Evolutionary conservation across 1,284 basidiomycete genomes (phyloP), one percentile per base, ranked within the genome.

Genomic region (Fomes fomentarius): DNA sequence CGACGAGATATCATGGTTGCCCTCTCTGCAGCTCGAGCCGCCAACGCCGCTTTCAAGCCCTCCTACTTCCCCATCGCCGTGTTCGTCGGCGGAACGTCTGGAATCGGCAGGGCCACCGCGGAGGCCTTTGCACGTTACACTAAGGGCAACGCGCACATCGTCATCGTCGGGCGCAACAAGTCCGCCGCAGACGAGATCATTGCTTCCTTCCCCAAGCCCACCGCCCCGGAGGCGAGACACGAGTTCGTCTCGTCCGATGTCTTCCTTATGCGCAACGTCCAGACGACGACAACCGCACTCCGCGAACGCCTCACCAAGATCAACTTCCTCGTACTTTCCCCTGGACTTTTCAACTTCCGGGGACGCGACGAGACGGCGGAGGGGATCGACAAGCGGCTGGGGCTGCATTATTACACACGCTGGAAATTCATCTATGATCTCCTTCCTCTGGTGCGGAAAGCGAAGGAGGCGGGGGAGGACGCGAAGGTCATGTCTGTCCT

Each of bases 181-280:
- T 54, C 63, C 9, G 67, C 71, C 38, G 69, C 79, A 10, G 65
- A 73, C 26, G 34, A 63, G 2, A 71, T 76, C 56, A 69, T 79
- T 47, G 62, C 69, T 17, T 58, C 62, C 15, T 67, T 71, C 54
- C 69, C 71, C 15, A 64, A 60, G 21, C 66, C 69, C 14, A 52
- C 58, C 2, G 31, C 48, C 22, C 35, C 47, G 19, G 52, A 51
- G 21, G 57, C 52, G 17, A 68, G 69, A 53, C 68, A 72, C 61
- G 69, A 72, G 58, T 75, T 74, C 55, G 65, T 73, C 19, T 42
- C 64, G 47, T 73, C 71, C 65, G 74, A 76, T 50, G 68, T 66
- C 25, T 65, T 67, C 15, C 63, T 71, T 26, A 72, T 76, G 66
- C 61, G 61, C 57, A 71, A 72, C 55, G 66, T 74, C 15, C 58